phyloP scores from a whole-genome alignment of 371 early-diverging fungal species.

The Mucor sp. region DNA sequence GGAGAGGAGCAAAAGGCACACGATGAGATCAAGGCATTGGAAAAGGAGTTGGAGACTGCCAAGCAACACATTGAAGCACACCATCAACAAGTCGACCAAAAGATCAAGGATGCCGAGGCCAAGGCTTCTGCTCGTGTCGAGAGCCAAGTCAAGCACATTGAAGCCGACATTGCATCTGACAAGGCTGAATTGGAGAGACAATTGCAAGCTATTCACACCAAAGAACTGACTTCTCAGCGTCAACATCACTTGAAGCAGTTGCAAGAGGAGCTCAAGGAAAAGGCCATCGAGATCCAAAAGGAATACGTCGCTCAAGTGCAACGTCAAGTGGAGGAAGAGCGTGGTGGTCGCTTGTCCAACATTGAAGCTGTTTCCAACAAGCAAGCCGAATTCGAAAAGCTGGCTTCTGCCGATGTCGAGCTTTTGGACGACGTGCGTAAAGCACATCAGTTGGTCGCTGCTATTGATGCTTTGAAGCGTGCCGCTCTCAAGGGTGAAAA shows the following conservation, averaged over 20 bases:
- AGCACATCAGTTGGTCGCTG: conserved; percentile 57
- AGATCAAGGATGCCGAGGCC: conserved; percentile 21
- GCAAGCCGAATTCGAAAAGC: conserved; percentile 71
- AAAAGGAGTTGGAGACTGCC: conserved; percentile 2
- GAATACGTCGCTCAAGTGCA: conserved; percentile 71
- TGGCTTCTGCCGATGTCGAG: conserved; percentile 64
- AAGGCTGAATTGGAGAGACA: conserved; percentile 27
- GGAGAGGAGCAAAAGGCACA: conserved; percentile 28
- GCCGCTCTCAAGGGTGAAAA: conserved; percentile 43
- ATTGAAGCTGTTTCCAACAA: conserved; percentile 80
- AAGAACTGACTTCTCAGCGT: conserved; percentile 49
- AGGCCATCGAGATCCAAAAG: conserved; percentile 58
- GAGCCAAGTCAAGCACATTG: conserved; percentile 43
- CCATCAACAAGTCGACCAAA: conserved; percentile 20
- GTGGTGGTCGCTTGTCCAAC: conserved; percentile 86
- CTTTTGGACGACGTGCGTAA: conserved; percentile 56
- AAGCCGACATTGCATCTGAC: conserved; percentile 42
- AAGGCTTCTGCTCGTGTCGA: conserved; percentile 32
- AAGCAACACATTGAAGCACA: conserved; percentile 13
- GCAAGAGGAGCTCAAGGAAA: conserved; percentile 45
- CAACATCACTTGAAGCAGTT: conserved; percentile 37
- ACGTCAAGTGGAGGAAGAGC: conserved; percentile 85
- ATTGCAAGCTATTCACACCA: conserved; percentile 22
- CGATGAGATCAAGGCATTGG: conserved; percentile 16
- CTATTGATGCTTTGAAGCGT: conserved; percentile 57